A percentile compares a stretch with the other conserved stretches of the same genome.
phyloP scores from a whole-genome alignment of 1,284 basidiomycete genomes.

The Porodaedalea pini region DNA sequence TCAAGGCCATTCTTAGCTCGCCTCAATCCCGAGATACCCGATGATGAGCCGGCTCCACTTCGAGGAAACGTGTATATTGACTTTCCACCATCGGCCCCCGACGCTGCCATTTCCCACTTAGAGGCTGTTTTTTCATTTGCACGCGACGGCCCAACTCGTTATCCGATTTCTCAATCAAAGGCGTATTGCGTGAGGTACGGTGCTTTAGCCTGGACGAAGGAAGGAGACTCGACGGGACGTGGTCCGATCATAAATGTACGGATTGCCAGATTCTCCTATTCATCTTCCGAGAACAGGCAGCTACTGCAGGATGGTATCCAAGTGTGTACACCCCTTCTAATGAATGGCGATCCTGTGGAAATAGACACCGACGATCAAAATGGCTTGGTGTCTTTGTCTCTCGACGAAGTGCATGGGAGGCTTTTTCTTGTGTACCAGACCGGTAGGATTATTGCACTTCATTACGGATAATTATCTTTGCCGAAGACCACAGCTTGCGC shows the following conservation, averaged over 20 bases:
- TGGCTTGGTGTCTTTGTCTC: background rate
- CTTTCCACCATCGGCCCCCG: too few relatives aligned
- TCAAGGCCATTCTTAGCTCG: background rate
- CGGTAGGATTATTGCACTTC: background rate
- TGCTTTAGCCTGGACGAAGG: background rate
- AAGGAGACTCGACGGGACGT: background rate
- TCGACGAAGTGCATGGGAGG: background rate
- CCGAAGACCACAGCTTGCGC: too few relatives aligned
- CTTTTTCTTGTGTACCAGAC: background rate
- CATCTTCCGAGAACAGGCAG: background rate
- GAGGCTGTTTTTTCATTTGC: too few relatives aligned
- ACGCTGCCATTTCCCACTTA: too few relatives aligned
- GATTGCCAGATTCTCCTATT: background rate
- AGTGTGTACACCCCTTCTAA: background rate
- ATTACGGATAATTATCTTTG: background rate
- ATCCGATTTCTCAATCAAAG: background rate
- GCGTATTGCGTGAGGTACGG: background rate
- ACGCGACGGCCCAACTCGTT: too few relatives aligned
- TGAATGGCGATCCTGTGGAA: background rate
- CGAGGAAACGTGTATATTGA: too few relatives aligned
- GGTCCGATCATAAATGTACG: background rate
- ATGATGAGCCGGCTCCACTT: too few relatives aligned
- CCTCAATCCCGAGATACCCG: too few relatives aligned
- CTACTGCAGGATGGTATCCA: background rate
- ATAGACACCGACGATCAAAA: background rate